These are phyloP conservation scores for Epichloe sibirici DNA, from an alignment of 2,329 filamentous ascomycete species.

Conservation along the genomic window DNA sequence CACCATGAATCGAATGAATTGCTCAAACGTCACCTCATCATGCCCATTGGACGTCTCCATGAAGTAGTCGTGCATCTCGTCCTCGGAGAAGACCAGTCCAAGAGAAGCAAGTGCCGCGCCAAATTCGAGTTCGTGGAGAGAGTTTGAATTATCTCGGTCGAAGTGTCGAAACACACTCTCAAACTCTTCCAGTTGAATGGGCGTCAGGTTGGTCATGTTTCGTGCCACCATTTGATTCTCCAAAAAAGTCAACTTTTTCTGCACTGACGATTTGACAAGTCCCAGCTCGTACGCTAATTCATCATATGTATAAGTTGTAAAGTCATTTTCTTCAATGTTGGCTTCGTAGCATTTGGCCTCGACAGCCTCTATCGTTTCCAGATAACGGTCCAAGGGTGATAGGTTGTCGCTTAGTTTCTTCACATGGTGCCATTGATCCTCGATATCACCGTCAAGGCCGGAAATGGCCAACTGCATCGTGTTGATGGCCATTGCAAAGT, in stretches of 20 bases:
- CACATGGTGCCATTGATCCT: conserved; percentile 85
- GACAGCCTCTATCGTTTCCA: conserved; percentile 74
- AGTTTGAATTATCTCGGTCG: conserved; percentile 84
- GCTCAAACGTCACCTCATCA: conserved; percentile 85
- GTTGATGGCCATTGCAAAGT: conserved; percentile 90
- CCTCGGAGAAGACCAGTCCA: conserved; percentile 89
- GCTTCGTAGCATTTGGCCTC: conserved; percentile 88
- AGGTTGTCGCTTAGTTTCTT: conserved; percentile 75
- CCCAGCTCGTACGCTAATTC: conserved; percentile 89
- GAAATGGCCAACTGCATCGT: conserved; percentile 92
- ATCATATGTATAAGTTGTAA: conserved; percentile 98
- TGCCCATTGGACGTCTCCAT: conserved; percentile 68
- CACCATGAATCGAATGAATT: conserved; percentile 99
- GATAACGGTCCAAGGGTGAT: conserved; percentile 78
- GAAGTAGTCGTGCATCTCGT: conserved; percentile 97
- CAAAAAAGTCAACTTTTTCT: conserved; percentile 91
- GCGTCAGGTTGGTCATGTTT: conserved; percentile 97
- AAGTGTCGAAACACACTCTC: conserved; percentile 98
- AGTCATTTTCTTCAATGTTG: conserved; percentile 98
- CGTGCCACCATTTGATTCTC: conserved; percentile 98
- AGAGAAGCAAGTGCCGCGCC: conserved; percentile 90
- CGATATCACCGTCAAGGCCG: conserved; percentile 91
- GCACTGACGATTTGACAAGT: conserved; percentile 80
- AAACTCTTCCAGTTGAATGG: conserved; percentile 96
- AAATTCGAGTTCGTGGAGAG: conserved; percentile 86